phyloP scores from a whole-genome alignment of 2,329 filamentous ascomycete genomes.

The Fusarium sarcochroum region DNA sequence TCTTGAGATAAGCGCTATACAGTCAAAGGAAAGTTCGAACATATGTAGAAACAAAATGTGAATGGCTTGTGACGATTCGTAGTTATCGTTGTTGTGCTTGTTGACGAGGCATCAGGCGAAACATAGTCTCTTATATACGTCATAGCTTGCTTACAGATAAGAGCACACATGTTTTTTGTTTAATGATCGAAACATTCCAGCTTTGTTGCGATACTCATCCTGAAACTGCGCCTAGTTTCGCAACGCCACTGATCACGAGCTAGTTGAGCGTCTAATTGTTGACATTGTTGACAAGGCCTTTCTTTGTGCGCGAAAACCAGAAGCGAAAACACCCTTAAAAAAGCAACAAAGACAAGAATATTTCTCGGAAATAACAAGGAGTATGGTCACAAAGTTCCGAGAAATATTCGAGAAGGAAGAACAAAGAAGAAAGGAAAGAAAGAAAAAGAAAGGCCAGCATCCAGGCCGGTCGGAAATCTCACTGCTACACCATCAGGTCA shows the following conservation, averaged over 20 bases:
- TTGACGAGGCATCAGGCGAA: not conserved
- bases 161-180: not conserved
- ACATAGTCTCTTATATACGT: not conserved
- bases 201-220: not conserved
- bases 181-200: conserved; percentile 15
- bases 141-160: not conserved
- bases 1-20: too few relatives aligned
- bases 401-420: conserved; percentile 8
- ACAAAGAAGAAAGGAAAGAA: conserved; percentile 6
- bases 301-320: not conserved
- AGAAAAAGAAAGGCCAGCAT: not conserved
- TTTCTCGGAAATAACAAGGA: not conserved
- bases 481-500: conserved; percentile 7
- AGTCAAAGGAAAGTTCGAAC: too few relatives aligned
- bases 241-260: conserved; percentile 3
- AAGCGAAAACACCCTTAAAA: not conserved
- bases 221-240: conserved; percentile 24
- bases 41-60: too few relatives aligned
- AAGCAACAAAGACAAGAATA: not conserved
- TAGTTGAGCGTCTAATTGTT: not conserved
- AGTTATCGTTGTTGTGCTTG: not conserved
- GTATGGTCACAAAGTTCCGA: not conserved
- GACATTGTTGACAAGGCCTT: too few relatives aligned
- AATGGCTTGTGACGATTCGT: not conserved
- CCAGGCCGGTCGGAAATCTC: conserved; percentile 8